phyloP scores from a whole-genome alignment of 768 basidiomycete genomes.

The Pleurotus salmoneostramineus region DNA sequence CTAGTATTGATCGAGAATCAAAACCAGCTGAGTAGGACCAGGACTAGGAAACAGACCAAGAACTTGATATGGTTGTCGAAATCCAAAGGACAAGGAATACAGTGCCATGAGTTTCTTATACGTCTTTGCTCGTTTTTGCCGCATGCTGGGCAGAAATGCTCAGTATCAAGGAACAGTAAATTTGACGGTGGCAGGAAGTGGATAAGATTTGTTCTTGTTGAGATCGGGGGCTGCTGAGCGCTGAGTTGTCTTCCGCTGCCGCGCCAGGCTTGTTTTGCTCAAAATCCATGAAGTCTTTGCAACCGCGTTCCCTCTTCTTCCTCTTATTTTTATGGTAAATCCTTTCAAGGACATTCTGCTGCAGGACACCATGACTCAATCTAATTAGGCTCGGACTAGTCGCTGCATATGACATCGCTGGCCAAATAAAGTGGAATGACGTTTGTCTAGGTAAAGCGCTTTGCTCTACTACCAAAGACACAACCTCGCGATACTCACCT shows the following conservation, averaged over 20 bases:
- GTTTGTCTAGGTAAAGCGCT: constrained; percentile 49
- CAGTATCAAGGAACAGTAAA: not conserved
- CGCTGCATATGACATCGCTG: constrained; percentile 52
- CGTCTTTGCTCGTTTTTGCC: constrained; percentile 92
- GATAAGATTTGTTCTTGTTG: not conserved
- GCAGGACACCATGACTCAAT: constrained; percentile 3
- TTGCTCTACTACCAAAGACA: constrained; percentile 10
- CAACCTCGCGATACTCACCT: constrained; percentile 7
- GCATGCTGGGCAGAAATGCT: constrained; percentile 50
- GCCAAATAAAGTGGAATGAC: constrained; percentile 70
- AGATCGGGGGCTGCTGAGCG: not conserved
- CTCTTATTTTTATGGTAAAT: constrained; percentile 25
- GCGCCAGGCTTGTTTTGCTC: too few species aligned
- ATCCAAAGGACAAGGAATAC: constrained; percentile 84
- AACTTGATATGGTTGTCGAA: constrained; percentile 91
- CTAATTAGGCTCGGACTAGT: constrained; percentile 22
- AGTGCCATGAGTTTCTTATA: constrained; percentile 93
- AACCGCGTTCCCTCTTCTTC: constrained; percentile 9
- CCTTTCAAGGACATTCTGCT: not conserved
- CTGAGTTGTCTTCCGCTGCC: not conserved
- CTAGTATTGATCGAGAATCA: constrained; percentile 30
- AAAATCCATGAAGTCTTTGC: constrained; percentile 4
- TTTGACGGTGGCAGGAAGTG: not conserved
- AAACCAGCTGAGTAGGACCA: constrained; percentile 8
- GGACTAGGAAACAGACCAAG: constrained; percentile 51